Evolutionary conservation across 768 basidiomycete species (phyloP), one percentile per base, ranked within the genome.

Genomic region (Tylopilus plumbeoviolaceoides): DNA sequence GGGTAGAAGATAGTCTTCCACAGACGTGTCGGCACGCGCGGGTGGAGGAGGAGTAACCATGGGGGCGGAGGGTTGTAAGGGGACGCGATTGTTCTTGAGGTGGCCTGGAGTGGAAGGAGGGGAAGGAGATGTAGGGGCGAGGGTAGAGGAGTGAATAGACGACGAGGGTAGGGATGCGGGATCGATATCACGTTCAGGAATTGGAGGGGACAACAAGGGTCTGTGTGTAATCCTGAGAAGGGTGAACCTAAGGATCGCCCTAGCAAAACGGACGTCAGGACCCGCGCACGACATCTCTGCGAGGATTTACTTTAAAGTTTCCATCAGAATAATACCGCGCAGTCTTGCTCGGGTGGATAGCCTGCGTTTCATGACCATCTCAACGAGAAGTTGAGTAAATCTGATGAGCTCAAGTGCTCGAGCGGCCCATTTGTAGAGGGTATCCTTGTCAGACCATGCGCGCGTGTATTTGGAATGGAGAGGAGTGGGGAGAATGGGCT

Each of bases 121-220:
- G 5, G 85, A 71, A 14, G 78, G 78, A 9, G 83, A 79, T 7
- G 84, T 80, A 4, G 83, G 76, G 27, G 74, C 81, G 41, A 83
- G 72, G 5, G 83, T 83, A 18, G 87, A 81, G 8, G 80, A 79
- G 27, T 75, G 66, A 48, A 75, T 73, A 25, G 78, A 81, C 36
- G 74, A 73, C 10, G 79, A 66, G 14, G 85, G 79, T 8, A 92
- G 64, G 43, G 78, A 75, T 6, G 87, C 75, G 5, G 89, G 87
- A 67, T 95, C 94, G 56, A 91, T 79, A 59, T 94, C 92, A 47
- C 94, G 83, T 69, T 92, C 89, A 14, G 94, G 92, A 49, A 93
- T 83, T 18, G 89, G 86, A 3, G 87, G 86, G 2, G 80, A 78
- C 12, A 95, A 66, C 21, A 93, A 63, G 11, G 95, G 91, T 58